Evolutionary conservation across 441 rosid species (phyloP), one percentile per base, ranked within the genome.

Genomic region (Syzygium malaccense): DNA sequence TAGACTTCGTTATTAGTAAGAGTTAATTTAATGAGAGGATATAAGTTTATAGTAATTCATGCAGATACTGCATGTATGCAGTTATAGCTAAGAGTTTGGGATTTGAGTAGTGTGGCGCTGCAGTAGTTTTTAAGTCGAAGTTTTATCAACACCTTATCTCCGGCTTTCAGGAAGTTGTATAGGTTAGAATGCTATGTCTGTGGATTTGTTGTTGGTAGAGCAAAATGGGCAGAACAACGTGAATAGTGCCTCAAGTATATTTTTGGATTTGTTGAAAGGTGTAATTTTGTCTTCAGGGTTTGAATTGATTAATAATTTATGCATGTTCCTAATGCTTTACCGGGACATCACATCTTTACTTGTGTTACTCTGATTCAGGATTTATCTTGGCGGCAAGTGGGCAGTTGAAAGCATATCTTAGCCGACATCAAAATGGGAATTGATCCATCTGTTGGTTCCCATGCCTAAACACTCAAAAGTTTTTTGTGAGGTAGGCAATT

Each of bases 331-430:
- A 85, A 49, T 32, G 62, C 41, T 55, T 85, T 85, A 51, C 37
- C 12, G 55, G 64, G 64, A 48, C 86, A 30, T 66, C 18, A 1
- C 41, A 25, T 54, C 48, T 71, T 18, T 30, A 26, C 66, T 51
- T 49, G 17, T 51, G 41, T 25, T 49, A 55, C 85, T 64, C 87
- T 91, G 30, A 87, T 83, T 92, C 91, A 97, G 99, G 99, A 88
- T 92, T 97, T 87, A 93, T 97, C 90, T 88, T 95, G 94, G 98
- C 98, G n/a, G 97, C 99, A 32, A 93, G 92, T 49, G 94, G 94
- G 89, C 90, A 95, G 91, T 93, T 96, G 93, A 95, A 95, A 89
- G 91, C 93, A 55, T 92, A 95, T 93, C 91, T 94, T 55, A 89
- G 89, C 75, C 89, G 68, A 66, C 91, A 78, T 64, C 95, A 92